Percentiles rank a stretch among this genome's conserved stretches.
Evolutionary conservation across 257 asterid species (phyloP).

Genomic region (Nicotiana undulata): DNA sequence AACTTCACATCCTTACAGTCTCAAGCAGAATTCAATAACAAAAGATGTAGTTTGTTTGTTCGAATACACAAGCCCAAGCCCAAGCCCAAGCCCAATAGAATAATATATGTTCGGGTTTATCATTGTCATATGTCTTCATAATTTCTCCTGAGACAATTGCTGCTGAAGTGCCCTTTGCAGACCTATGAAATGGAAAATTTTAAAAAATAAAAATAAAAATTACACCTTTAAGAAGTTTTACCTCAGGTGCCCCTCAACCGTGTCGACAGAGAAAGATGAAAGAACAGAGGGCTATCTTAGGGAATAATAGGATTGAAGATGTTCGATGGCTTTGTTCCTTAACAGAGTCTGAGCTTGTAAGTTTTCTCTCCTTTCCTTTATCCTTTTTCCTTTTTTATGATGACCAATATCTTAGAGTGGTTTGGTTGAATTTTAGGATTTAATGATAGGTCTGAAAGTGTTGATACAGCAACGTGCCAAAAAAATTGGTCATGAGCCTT

Average conservation of each 20-base stretch:
- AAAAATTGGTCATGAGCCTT: slow-evolving; percentile 38
- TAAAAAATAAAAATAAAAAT: not conserved
- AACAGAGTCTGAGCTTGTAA: slow-evolving; percentile 64
- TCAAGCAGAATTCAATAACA: not conserved
- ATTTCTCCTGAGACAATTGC: not conserved
- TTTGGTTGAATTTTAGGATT: slow-evolving; percentile 34
- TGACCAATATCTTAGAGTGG: not conserved
- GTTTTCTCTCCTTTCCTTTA: not conserved
- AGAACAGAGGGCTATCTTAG: slow-evolving; percentile 1
- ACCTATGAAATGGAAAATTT: not conserved
- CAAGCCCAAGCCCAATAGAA: not conserved
- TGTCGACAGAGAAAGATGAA: not conserved
- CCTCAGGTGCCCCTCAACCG: not conserved
- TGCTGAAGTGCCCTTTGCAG: not conserved
- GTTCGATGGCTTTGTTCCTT: slow-evolving; percentile 80
- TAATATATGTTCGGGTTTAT: too few species aligned
- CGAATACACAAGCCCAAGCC: not conserved
- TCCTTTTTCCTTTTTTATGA: not conserved
- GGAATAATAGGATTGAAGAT: slow-evolving; percentile 52
- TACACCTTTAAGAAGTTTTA: not conserved
- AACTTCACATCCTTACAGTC: not conserved
- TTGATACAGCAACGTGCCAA: slow-evolving; percentile 57
- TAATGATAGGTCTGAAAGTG: slow-evolving; percentile 44
- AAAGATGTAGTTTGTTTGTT: not conserved
- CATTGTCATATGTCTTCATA: not conserved